Evolutionary conservation across 306 rosid species (phyloP).

Genomic region (Quercus ilex): DNA sequence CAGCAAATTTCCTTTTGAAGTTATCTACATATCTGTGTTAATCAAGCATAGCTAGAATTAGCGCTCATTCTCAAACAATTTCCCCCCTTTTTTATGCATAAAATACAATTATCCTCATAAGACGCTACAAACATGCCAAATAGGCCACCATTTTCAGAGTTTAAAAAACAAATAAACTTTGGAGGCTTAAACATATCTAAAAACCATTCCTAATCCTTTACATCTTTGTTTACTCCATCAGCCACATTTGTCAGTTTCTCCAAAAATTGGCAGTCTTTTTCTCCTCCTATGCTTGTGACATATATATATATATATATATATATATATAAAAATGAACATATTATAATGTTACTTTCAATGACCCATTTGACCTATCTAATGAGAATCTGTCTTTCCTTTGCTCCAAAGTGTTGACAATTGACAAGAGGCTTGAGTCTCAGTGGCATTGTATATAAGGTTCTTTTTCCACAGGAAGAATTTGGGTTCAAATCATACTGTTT

Average conservation of each 20-base stretch:
- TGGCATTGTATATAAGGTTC: no score
- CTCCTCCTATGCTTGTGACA: not conserved
- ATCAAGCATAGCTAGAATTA: constrained; percentile 41
- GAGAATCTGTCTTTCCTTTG: no score
- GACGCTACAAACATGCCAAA: constrained; percentile 5
- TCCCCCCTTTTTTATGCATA: constrained; percentile 9
- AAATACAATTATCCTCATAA: constrained; percentile 19
- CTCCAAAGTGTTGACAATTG: no score
- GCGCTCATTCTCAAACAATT: constrained; percentile 25
- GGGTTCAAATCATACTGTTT: no score
- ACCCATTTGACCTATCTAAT: not conserved
- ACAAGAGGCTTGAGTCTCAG: no score
- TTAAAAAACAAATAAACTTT: not conserved
- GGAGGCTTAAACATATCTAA: not conserved
- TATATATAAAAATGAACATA: not conserved
- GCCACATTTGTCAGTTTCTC: not conserved
- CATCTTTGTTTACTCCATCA: not conserved
- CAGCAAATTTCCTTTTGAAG: constrained; percentile 59
- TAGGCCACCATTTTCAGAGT: constrained; percentile 11
- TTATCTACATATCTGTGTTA: constrained; percentile 53
- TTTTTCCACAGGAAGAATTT: no score
- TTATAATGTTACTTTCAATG: not conserved
- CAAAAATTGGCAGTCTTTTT: not conserved
- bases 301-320: not conserved
- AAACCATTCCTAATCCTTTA: not conserved